Evolutionary conservation across 805 yeast genomes (phyloP), one percentile per base, ranked within the genome.

Genomic region (Hanseniaspora thailandica): DNA sequence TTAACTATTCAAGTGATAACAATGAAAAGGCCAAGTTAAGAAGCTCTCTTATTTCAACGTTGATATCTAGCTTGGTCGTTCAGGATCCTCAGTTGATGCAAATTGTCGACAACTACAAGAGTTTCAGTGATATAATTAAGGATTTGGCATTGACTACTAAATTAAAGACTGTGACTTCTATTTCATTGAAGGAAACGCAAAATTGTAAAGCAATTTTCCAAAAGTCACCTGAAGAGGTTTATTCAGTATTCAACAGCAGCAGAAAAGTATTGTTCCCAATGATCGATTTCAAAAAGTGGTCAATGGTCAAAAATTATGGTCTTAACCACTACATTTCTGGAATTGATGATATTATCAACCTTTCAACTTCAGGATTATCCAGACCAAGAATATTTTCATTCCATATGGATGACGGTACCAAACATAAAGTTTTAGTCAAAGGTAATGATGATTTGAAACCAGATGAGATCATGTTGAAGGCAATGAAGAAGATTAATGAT

Each of bases 401-500:
- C 50, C 49, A 45, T 0, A 66, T 81, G 15, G 72, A 81, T 0
- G 75, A 80, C 60, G 97, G 97, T 0, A 57, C 65, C 0, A 60
- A 55, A 0, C 82, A 77, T 55, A 77, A 72, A 54, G 74, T 83
- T 62, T 69, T 93, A 19, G 68, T 89, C 58, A 93, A 93, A 63
- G 86, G 86, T 25, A 76, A 86, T 9, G 98, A 93, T 67, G 98
- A 93, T 67, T 69, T 93, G 50, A 71, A 97, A 49, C 98, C 94
- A 67, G 99, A 93, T 68, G 85, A 95, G 0, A 86, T 93, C 54
- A 94, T 93, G 98, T 94, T 90, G 64, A 97, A 93, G 63, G 97
- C 90, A 1, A 93, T 94, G 65, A 83, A 76, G 20, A 86, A 88
- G 61, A 96, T 88, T 15, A 88, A 89, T 61, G 66, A 71, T 13